These are phyloP conservation scores for Hygrophila difformis DNA, from an alignment of 257 asterid genomes.

Conservation along the genomic window DNA sequence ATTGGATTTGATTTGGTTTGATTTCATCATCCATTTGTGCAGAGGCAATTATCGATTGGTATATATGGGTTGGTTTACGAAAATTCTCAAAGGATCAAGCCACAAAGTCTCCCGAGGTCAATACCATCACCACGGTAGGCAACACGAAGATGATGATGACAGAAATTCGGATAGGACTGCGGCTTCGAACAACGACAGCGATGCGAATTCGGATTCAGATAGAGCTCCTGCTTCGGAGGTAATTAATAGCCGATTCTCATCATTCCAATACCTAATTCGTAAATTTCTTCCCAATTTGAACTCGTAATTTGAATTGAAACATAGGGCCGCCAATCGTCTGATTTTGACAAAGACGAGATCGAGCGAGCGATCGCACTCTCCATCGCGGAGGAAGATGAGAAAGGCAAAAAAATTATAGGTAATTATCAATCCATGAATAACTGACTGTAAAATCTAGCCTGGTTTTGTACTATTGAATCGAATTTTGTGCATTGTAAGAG, in stretches of 20 bases:
- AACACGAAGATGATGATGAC: slow-evolving; percentile 55
- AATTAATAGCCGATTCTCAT: too few relatives aligned
- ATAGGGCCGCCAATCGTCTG: slow-evolving; percentile 66
- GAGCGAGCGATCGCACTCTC: slow-evolving; percentile 89
- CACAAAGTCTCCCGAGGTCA: slow-evolving; percentile 63
- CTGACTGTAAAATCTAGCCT: neutral
- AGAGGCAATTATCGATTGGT: too few relatives aligned
- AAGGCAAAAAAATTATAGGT: slow-evolving; percentile 66
- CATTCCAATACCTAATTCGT: neutral
- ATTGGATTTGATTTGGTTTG: too few relatives aligned
- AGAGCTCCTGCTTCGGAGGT: slow-evolving; percentile 54
- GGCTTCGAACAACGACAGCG: too few relatives aligned
- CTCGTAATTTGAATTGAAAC: slow-evolving; percentile 13
- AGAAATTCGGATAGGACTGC: too few relatives aligned
- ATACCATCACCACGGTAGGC: slow-evolving; percentile 62
- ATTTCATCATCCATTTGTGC: too few relatives aligned
- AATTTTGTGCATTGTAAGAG: slow-evolving; percentile 30
- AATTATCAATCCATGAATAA: neutral
- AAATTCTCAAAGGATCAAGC: slow-evolving; percentile 70
- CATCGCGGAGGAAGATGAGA: slow-evolving; percentile 63
- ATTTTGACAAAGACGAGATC: slow-evolving; percentile 78
- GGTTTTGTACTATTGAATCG: neutral
- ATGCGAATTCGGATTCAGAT: slow-evolving; percentile 46
- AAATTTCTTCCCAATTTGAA: neutral
- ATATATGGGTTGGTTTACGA: slow-evolving; percentile 91